Evolutionary conservation across 139 green algal species (phyloP).

Genomic region (Micractinium conductrix): DNA sequence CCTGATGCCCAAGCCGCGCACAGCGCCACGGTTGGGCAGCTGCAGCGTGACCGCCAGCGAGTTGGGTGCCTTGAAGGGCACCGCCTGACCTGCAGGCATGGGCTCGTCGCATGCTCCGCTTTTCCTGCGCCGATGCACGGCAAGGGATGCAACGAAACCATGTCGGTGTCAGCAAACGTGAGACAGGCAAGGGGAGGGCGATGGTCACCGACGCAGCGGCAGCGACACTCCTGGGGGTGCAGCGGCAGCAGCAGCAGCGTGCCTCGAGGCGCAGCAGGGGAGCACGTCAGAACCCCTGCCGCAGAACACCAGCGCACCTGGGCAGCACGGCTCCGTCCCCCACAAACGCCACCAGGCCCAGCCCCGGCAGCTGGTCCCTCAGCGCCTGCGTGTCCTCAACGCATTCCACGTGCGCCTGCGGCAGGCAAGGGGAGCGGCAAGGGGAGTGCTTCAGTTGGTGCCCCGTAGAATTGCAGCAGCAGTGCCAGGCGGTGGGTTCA

Average conservation of each 20-base stretch:
- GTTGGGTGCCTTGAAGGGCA: conserved; percentile 55
- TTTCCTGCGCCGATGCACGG: conserved; percentile 9
- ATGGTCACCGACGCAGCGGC: too few relatives aligned
- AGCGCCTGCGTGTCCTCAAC: conserved; percentile 71
- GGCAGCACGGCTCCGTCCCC: conserved; percentile 73
- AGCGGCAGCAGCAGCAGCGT: too few relatives aligned
- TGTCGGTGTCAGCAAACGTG: too few relatives aligned
- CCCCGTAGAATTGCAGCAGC: too few relatives aligned
- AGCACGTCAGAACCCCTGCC: too few relatives aligned
- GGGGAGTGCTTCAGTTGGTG: too few relatives aligned
- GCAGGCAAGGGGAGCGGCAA: neutral
- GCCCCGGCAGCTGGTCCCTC: conserved; percentile 40
- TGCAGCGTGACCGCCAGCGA: conserved; percentile 51
- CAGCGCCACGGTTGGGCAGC: conserved; percentile 58
- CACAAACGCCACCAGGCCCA: conserved; percentile 73
- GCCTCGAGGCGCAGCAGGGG: too few relatives aligned
- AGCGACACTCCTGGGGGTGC: too few relatives aligned
- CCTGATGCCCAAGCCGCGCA: conserved; percentile 69
- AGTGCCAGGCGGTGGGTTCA: too few relatives aligned
- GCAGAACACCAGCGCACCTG: too few relatives aligned
- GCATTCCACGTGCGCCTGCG: conserved; percentile 47
- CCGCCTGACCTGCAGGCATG: conserved; percentile 44
- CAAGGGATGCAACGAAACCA: too few relatives aligned
- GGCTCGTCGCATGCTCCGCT: conserved; percentile 57
- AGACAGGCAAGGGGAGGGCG: too few relatives aligned